Base-by-base conservation (phyloP, 2,329 filamentous ascomycete species). In the Thermothelomyces thermophilus region DNA sequence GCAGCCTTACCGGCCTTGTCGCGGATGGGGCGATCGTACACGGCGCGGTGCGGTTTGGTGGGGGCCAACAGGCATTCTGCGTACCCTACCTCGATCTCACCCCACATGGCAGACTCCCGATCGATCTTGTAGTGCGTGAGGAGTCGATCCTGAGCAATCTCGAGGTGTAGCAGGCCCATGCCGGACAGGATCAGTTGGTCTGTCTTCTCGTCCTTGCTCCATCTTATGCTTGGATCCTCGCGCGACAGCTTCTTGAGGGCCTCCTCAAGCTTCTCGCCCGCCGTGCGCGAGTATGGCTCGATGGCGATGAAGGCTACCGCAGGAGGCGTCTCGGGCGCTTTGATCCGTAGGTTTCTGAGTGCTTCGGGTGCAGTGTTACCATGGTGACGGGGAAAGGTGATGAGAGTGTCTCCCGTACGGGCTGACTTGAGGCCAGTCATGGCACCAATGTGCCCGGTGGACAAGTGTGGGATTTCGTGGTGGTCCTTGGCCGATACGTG, bases 241-340 rank as follows among this genome's bases (percentile, higher is more conserved):
- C 93, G 77, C 0, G 95, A 79, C 5, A 95, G 77, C 42, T 93
- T 80, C 5, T 82, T 78, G 5, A 98, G 72, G 1, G 86, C 84
- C 5, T 85, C 80, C 49, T 87, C 80, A 5, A 98, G 79, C 51
- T 84, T 79, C 59, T 90, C 90, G 78, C 28, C 87, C 72, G 59
- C 87, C 84, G 58, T 89, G 71, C 16, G 82, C 6, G 63, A 60
- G 50, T 63, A 74, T 0, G 77, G 88, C 56, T 97, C 91, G 24
- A 97, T 83, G 53, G 90, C 88, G n/a, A 94, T 84, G 66, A 97
- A 98, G 63, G 96, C 95, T 0, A 98, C 93, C 0, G 93, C 90
- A 0, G 93, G 90, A 0, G 93, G 91, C 0, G 96, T 87, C 52
- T 87, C 80, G 24, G 95, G 93, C 0, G 93, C 89, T 14, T 89